phyloP scores from a whole-genome alignment of 371 early-diverging fungal genomes.

The Mucor mucedo region DNA sequence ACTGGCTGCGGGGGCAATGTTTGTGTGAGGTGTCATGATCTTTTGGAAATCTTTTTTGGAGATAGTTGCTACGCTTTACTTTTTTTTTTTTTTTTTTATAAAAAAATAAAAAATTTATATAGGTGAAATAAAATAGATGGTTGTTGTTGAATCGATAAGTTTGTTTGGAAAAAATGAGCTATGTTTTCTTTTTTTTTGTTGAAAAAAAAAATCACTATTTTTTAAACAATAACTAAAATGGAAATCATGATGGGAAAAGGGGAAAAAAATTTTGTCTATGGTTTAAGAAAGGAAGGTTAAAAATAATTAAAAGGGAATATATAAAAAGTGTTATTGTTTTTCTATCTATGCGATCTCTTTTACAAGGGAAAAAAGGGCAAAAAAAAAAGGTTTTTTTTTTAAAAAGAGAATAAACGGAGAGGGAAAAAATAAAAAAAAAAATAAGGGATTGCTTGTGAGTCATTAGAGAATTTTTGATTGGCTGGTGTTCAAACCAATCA shows the following conservation, averaged over 20 bases:
- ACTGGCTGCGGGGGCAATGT: constrained; percentile 22
- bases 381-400: constrained; percentile 2
- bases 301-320: not conserved
- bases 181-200: not conserved
- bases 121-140: not conserved
- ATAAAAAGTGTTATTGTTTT: too few relatives aligned
- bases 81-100: too few relatives aligned
- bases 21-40: constrained; percentile 21
- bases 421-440: not conserved
- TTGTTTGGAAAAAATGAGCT: constrained; percentile 13
- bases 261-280: not conserved
- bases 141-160: constrained; percentile 11
- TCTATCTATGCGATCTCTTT: too few relatives aligned
- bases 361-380: not conserved
- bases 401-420: not conserved
- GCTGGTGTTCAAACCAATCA: constrained; percentile 1
- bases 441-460: constrained; percentile 10
- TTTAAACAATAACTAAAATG: constrained; percentile 22
- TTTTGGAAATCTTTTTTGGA: constrained; percentile 3
- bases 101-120: too few relatives aligned
- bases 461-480: constrained; percentile 10
- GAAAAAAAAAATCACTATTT: constrained; percentile 13
- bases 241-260: constrained; percentile 17
- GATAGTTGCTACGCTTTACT: not conserved
- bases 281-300: not conserved